phyloP scores from a whole-genome alignment of 2,329 filamentous ascomycete species.

The Diplodia sapinea region DNA sequence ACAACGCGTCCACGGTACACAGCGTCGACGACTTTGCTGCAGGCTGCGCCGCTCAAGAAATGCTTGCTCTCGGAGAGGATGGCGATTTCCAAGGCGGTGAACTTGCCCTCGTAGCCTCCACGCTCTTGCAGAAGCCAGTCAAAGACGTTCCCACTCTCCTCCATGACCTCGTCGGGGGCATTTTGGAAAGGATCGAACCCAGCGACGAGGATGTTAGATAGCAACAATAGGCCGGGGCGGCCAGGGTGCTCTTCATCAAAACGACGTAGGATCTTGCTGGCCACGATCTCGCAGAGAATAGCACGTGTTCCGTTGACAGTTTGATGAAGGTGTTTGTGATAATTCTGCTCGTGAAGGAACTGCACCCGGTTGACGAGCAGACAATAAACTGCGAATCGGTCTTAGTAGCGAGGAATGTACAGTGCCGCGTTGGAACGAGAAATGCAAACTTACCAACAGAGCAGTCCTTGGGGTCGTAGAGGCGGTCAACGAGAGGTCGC shows the following conservation, averaged over 20 bases:
- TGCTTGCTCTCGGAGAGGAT: conserved; percentile 82
- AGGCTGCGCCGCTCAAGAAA: conserved; percentile 77
- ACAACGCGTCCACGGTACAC: conserved; percentile 82
- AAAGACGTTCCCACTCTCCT: conserved; percentile 58
- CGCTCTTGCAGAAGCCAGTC: conserved; percentile 54
- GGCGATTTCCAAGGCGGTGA: conserved; percentile 81
- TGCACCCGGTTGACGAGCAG: conserved; percentile 81
- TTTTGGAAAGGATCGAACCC: conserved; percentile 88
- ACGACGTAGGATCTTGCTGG: conserved; percentile 75
- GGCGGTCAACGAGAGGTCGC: conserved; percentile 80
- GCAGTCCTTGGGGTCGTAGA: conserved; percentile 79
- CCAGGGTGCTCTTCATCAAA: conserved; percentile 80
- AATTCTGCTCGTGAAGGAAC: conserved; percentile 78
- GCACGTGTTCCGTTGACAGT: conserved; percentile 81
- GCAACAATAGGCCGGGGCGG: conserved; percentile 70
- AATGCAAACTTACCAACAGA: conserved; percentile 65
- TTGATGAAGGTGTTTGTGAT: conserved; percentile 72
- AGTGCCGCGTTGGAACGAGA: neutral
- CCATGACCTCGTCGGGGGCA: conserved; percentile 70
- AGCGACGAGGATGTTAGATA: conserved; percentile 80
- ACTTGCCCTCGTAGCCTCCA: conserved; percentile 61
- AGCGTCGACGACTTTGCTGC: conserved; percentile 80
- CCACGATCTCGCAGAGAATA: conserved; percentile 78
- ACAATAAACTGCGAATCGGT: conserved; percentile 68
- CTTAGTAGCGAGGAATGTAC: neutral